Evolutionary conservation across 768 basidiomycete species (phyloP), one percentile per base, ranked within the genome.

Genomic region (Mycena amicta): DNA sequence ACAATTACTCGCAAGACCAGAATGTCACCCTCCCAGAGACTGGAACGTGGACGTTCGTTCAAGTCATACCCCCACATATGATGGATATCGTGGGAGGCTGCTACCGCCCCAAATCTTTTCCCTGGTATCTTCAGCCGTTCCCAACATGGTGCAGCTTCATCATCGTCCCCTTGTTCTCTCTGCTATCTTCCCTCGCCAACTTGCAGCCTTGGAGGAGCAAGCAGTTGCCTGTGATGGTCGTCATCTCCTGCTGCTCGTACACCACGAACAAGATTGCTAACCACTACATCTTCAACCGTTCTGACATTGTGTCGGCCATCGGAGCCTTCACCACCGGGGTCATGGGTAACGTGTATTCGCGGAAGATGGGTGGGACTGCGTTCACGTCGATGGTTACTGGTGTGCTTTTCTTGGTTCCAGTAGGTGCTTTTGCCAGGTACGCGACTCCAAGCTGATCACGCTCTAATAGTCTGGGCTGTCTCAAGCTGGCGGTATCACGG

Each of bases 311-410:
- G 18, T 90, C 89, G 53, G 89, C 90, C 11, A 90, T 93, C 66
- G 92, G 92, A 1, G 90, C 92, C 18, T 92, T 92, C 63, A 89
- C 87, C 1, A 86, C 91, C 20, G 90, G 91, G 22, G 61, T 92
- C 27, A 74, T 92, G 20, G 92, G 91, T 3, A 93, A 93, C 66
- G 71, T 89, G 1, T 93, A 93, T 71, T 93, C 92, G 39, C 80
- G 92, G 46, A 84, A 83, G 68, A 87, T 90, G 82, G 83, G 88
- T 6, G 92, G 92, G 6, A 93, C 92, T 3, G 92, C 92, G 20
- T 94, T 94, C 72, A 92, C 92, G 11, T 87, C 87, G 2, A 95
- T 95, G 93, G 90, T 93, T 39, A 90, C 92, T 25, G 92, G 92
- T 37, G 91, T 95, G 4, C 71, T 93, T 61, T 92, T 95, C 72